A percentile compares a stretch with the other conserved stretches of the same genome.
Conservation (phyloP, 2,329 filamentous ascomycete species). For the Ramularia collo-cygni region DNA sequence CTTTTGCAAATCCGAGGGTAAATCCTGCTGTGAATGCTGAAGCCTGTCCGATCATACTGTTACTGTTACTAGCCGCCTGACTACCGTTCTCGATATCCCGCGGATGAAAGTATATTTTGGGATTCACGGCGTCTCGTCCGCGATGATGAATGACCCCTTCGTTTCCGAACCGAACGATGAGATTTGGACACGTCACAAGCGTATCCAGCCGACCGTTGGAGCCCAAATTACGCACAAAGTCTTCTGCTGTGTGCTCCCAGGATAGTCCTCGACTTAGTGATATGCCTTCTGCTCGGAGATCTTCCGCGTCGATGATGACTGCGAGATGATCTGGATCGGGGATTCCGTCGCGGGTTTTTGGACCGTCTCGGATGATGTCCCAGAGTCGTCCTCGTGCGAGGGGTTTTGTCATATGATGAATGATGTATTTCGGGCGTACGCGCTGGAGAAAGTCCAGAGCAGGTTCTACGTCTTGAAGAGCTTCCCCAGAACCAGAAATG, state of each 20-base stretch:
- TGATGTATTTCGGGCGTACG: slow-evolving; percentile 25
- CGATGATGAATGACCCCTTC: slow-evolving; percentile 30
- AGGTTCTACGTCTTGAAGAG: slow-evolving; percentile 27
- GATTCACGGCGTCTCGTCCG: slow-evolving; percentile 29
- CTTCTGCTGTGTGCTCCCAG: slow-evolving; percentile 29
- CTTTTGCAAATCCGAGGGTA: slow-evolving; percentile 27
- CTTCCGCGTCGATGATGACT: slow-evolving; percentile 30
- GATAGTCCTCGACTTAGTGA: slow-evolving; percentile 27
- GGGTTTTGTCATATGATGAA: slow-evolving; percentile 30
- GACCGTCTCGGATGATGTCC: slow-evolving; percentile 30
- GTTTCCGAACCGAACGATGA: slow-evolving; percentile 30
- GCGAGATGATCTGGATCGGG: slow-evolving; percentile 29
- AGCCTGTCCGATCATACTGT: slow-evolving; percentile 22
- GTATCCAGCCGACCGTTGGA: slow-evolving; percentile 30
- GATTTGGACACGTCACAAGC: slow-evolving; percentile 30
- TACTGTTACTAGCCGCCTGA: slow-evolving; percentile 1
- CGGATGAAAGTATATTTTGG: slow-evolving; percentile 28
- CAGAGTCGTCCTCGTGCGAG: slow-evolving; percentile 28
- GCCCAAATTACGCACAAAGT: slow-evolving; percentile 30
- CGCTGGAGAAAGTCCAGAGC: slow-evolving; percentile 29
- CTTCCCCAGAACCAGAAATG: slow-evolving; percentile 28
- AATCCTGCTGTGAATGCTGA: slow-evolving; percentile 30
- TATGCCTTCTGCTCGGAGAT: slow-evolving; percentile 30
- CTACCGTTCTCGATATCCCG: slow-evolving; percentile 21
- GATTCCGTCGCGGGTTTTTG: slow-evolving; percentile 24